These are phyloP conservation scores for Fusarium brevicatenulatum DNA, from an alignment of 2,329 filamentous ascomycete genomes.

Conservation along the genomic window DNA sequence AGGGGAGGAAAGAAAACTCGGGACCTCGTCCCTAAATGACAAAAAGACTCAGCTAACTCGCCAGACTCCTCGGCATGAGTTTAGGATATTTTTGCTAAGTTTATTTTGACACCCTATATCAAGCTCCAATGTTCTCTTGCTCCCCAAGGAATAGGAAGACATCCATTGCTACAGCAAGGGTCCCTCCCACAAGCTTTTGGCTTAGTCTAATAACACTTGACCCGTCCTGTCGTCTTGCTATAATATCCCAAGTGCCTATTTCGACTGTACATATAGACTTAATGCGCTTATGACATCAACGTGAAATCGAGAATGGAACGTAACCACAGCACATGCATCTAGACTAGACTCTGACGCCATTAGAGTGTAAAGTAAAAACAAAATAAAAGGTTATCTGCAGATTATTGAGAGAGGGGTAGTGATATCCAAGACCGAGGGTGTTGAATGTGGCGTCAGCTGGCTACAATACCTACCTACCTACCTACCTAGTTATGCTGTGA, in stretches of 20 bases:
- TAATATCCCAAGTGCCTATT: neutral
- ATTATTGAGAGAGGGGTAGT: constrained; percentile 4
- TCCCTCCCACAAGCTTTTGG: neutral
- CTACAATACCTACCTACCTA: neutral
- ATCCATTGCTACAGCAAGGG: neutral
- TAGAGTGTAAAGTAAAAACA: neutral
- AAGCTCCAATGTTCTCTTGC: neutral
- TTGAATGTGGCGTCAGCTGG: neutral
- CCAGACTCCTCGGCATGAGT: neutral
- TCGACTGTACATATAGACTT: neutral
- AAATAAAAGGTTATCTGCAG: neutral
- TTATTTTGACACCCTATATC: neutral
- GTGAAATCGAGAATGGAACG: constrained; percentile 14
- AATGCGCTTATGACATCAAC: neutral
- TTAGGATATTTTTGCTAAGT: neutral
- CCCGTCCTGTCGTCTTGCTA: neutral
- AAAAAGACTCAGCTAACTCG: neutral
- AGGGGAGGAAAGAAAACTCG: neutral
- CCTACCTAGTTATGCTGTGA: neutral
- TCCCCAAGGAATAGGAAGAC: neutral
- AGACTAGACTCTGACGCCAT: constrained; percentile 12
- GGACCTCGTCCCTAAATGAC: neutral
- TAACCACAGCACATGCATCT: neutral
- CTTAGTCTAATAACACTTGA: neutral
- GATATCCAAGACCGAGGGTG: neutral